Evolutionary conservation across 169 alveolate species (phyloP).

Genomic region (Amoebophrya sp.): DNA sequence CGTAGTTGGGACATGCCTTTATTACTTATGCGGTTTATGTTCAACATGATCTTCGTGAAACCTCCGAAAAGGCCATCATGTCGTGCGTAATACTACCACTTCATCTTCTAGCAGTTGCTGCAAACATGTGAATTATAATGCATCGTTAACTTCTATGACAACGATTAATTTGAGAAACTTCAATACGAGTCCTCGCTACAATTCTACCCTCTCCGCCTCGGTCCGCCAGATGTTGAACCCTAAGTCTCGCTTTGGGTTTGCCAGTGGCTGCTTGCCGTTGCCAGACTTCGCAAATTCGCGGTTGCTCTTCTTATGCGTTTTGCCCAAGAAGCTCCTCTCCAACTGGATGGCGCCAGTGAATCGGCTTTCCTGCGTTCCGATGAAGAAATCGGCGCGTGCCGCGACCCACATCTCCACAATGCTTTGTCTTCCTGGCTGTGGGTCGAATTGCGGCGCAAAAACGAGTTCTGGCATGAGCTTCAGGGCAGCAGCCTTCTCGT

Average conservation of each 20-base stretch:
- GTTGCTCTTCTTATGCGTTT: not conserved
- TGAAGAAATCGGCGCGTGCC: not conserved
- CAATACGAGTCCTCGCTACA: not conserved
- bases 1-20: too few species aligned
- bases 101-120: too few species aligned
- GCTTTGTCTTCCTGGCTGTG: not conserved
- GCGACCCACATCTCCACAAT: not conserved
- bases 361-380: conserved; percentile 9
- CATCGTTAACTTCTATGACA: too few species aligned
- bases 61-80: too few species aligned
- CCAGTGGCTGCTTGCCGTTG: not conserved
- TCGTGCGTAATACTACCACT: too few species aligned
- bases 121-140: too few species aligned
- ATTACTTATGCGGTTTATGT: too few species aligned
- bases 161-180: too few species aligned
- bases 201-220: not conserved
- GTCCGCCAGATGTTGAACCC: not conserved
- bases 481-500: not conserved
- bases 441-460: not conserved
- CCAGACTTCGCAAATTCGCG: not conserved
- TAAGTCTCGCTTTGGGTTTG: not conserved
- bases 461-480: not conserved
- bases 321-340: not conserved
- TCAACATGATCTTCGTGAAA: too few species aligned
- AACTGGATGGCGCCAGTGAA: not conserved